These are phyloP conservation scores for Oropetium thomaeum DNA, from an alignment of 176 grass and related monocot species.

Conservation along the genomic window DNA sequence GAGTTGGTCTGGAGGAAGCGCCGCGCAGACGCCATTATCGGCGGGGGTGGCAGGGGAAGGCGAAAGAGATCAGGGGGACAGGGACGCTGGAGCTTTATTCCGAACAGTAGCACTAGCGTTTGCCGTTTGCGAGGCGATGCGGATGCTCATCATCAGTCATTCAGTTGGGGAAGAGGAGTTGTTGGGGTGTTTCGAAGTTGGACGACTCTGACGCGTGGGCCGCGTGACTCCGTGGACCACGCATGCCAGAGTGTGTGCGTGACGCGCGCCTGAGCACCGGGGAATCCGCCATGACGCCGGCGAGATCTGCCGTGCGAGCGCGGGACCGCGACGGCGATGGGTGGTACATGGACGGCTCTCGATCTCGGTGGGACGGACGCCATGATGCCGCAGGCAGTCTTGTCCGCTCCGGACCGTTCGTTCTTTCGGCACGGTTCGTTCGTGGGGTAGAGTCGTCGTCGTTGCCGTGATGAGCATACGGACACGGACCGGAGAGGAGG, in stretches of 20 bases:
- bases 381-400: background rate
- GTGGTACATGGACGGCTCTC: background rate
- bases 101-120: background rate
- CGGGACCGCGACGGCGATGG: background rate
- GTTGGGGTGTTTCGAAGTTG: no score
- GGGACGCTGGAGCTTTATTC: background rate
- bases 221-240: background rate
- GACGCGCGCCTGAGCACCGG: background rate
- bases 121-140: no score
- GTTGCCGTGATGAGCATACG: background rate
- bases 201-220: background rate
- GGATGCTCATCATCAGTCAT: no score
- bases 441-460: background rate
- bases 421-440: background rate
- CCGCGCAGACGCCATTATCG: slow-evolving; percentile 26
- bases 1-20: slow-evolving; percentile 54
- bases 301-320: background rate
- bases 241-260: background rate
- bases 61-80: slow-evolving; percentile 5
- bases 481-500: background rate
- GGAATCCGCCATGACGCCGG: background rate
- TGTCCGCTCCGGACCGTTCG: background rate
- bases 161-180: no score
- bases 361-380: background rate
- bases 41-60: background rate